Conservation (phyloP, 2,329 filamentous ascomycete species). For the Aureobasidium sp. region DNA sequence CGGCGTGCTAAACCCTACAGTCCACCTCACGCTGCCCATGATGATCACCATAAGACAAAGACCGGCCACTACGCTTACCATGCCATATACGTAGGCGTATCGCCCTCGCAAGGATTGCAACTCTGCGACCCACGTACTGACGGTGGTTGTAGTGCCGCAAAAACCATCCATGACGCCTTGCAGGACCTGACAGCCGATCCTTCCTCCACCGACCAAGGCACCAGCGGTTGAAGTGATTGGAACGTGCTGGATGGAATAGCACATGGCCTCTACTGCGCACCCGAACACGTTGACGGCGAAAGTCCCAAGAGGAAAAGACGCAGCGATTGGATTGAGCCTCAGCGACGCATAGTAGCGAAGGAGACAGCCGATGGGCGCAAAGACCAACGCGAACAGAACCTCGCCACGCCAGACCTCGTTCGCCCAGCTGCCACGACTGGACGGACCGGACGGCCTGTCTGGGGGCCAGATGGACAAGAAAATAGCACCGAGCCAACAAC, state of each 20-base stretch:
- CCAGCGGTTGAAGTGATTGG: slow-evolving; percentile 27
- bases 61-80: slow-evolving; percentile 50
- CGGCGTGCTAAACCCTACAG: slow-evolving; percentile 33
- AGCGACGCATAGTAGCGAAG: slow-evolving; percentile 65
- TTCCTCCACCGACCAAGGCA: slow-evolving; percentile 31
- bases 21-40: slow-evolving; percentile 72
- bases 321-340: slow-evolving; percentile 57
- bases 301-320: slow-evolving; percentile 74
- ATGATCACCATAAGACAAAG: slow-evolving; percentile 56
- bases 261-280: slow-evolving; percentile 64
- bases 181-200: slow-evolving; percentile 37
- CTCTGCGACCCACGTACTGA: slow-evolving; percentile 42
- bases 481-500: slow-evolving; percentile 70
- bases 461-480: slow-evolving; percentile 66
- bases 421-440: slow-evolving; percentile 24
- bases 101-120: slow-evolving; percentile 32
- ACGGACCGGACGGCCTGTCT: slow-evolving; percentile 35
- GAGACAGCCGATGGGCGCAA: slow-evolving; percentile 74
- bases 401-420: slow-evolving; percentile 64
- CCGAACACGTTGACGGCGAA: slow-evolving; percentile 75
- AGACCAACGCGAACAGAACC: slow-evolving; percentile 67
- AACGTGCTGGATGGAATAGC: slow-evolving; percentile 69
- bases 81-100: slow-evolving; percentile 62
- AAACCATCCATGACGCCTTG: slow-evolving; percentile 43
- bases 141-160: slow-evolving; percentile 41